phyloP scores from a whole-genome alignment of 2,329 filamentous ascomycete species.

The Aaosphaeria arxii region DNA sequence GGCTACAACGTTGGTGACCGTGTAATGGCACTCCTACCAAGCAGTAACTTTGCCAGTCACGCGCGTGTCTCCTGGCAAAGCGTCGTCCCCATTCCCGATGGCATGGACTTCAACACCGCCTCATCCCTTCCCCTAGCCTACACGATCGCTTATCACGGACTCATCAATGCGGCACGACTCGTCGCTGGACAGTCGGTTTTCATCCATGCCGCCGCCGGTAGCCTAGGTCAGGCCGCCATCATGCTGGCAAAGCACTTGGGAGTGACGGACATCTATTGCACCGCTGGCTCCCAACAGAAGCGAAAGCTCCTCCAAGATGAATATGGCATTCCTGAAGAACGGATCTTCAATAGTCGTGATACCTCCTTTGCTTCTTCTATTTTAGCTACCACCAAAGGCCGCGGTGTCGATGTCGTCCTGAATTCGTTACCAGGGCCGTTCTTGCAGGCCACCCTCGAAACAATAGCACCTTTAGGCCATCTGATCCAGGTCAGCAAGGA shows the following conservation, averaged over 20 bases:
- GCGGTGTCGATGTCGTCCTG: conserved; percentile 31
- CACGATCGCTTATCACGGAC: conserved; percentile 7
- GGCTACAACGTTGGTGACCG: conserved; percentile 2
- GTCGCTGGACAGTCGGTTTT: conserved; percentile 22
- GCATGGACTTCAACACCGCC: background rate
- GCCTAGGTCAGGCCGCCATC: conserved; percentile 17
- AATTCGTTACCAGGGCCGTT: conserved; percentile 22
- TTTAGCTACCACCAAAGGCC: conserved; percentile 13
- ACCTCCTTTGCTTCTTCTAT: conserved; percentile 18
- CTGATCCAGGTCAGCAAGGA: conserved; percentile 15
- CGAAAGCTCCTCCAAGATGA: conserved; percentile 14
- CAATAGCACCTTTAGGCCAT: conserved; percentile 22
- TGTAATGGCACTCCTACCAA: background rate
- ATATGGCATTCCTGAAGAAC: conserved; percentile 22
- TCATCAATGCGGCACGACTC: conserved; percentile 18
- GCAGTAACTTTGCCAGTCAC: background rate
- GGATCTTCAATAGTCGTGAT: conserved; percentile 28
- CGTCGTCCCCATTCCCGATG: background rate
- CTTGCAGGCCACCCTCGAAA: conserved; percentile 16
- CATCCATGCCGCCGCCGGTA: conserved; percentile 21
- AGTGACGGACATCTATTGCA: conserved; percentile 4
- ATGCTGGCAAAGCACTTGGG: conserved; percentile 5
- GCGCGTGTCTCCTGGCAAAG: background rate
- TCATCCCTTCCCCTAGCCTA: background rate
- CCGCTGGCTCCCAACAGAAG: conserved; percentile 26